These are phyloP conservation scores for Santalum album DNA, from an alignment of 164 flowering plant genomes.

Conservation along the genomic window DNA sequence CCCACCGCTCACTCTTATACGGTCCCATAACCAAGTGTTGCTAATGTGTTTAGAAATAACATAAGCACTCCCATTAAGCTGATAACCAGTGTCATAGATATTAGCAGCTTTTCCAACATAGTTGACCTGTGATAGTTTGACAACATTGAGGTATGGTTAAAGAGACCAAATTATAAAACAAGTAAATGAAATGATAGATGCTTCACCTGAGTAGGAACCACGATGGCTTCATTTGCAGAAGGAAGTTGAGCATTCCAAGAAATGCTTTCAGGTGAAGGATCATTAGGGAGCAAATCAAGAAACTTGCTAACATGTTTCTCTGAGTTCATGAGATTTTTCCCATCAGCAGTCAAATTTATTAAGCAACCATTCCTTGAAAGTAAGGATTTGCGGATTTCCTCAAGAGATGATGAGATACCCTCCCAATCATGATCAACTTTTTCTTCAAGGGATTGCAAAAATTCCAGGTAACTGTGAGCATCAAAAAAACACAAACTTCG, in stretches of 20 bases:
- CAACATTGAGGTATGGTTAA: background rate
- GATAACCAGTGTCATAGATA: constrained; percentile 73
- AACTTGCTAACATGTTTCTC: constrained; percentile 72
- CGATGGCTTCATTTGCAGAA: constrained; percentile 75
- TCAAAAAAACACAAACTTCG: background rate
- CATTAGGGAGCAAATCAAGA: constrained; percentile 77
- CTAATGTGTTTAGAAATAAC: constrained; percentile 89
- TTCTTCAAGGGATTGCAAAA: constrained; percentile 59
- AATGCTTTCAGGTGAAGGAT: constrained; percentile 17
- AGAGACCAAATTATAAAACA: background rate
- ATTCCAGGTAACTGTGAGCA: constrained; percentile 71
- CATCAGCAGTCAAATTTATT: constrained; percentile 84
- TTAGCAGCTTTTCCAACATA: constrained; percentile 98
- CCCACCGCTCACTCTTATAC: constrained; percentile 97
- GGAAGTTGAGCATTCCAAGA: constrained; percentile 60
- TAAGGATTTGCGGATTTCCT: constrained; percentile 78
- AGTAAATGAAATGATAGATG: background rate
- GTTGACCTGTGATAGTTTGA: constrained; percentile 57
- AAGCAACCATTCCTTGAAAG: constrained; percentile 74
- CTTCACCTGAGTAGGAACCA: constrained; percentile 88
- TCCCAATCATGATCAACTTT: constrained; percentile 88
- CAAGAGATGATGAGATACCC: constrained; percentile 73
- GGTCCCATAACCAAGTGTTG: constrained; percentile 99
- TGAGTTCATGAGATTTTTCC: constrained; percentile 52
- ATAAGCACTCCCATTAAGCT: constrained; percentile 91